Evolutionary conservation across 2,329 filamentous ascomycete species (phyloP).

Genomic region (Lecanoromycetidae sp.): DNA sequence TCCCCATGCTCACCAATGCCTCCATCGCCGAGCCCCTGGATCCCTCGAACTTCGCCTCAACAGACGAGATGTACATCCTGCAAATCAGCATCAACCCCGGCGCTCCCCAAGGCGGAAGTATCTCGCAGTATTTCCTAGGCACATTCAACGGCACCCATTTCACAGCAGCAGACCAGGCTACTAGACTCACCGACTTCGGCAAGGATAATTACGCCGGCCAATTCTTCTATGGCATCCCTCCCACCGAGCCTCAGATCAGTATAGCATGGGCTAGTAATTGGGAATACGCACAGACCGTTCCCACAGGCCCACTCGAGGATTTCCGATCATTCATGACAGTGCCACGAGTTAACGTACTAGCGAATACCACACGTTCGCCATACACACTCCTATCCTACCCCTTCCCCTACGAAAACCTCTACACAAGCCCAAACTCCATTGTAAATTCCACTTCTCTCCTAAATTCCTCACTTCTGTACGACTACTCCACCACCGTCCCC

Average conservation of each 20-base stretch:
- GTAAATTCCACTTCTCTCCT: slow-evolving; percentile 30
- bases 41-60: slow-evolving; percentile 24
- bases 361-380: slow-evolving; percentile 39
- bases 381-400: slow-evolving; percentile 41
- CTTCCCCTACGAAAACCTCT: slow-evolving; percentile 38
- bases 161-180: slow-evolving; percentile 18
- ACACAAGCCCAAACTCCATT: slow-evolving; percentile 21
- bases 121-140: slow-evolving; percentile 31
- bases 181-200: slow-evolving; percentile 23
- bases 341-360: slow-evolving; percentile 41
- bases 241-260: slow-evolving; percentile 32
- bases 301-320: slow-evolving; percentile 40
- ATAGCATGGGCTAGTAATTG: slow-evolving; percentile 50
- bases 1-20: slow-evolving; percentile 33
- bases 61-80: slow-evolving; percentile 21
- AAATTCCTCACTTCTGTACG: slow-evolving; percentile 38
- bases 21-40: slow-evolving; percentile 22
- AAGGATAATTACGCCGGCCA: slow-evolving; percentile 38
- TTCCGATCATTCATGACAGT: slow-evolving; percentile 43
- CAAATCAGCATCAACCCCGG: slow-evolving; percentile 26
- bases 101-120: slow-evolving; percentile 26
- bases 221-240: slow-evolving; percentile 40
- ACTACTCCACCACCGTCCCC: slow-evolving; percentile 37
- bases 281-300: slow-evolving; percentile 45
- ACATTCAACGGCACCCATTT: slow-evolving; percentile 54